Evolutionary conservation across 225 moss, liverwort and hornwort species (phyloP).

Genomic region (Sphagnum tenellum): DNA sequence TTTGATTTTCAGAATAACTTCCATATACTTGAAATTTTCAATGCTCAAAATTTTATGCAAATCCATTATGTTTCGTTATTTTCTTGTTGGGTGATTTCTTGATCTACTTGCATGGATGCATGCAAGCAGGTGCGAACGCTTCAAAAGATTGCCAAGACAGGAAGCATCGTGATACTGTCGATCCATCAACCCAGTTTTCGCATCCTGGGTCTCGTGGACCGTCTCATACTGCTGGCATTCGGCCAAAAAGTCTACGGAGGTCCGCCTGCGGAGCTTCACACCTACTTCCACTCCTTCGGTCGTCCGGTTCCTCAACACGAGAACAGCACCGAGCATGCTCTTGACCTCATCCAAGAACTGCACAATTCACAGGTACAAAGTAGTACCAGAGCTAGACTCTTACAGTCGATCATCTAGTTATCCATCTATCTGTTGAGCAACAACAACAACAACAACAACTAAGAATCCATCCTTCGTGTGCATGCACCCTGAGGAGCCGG

Average conservation of each 20-base stretch:
- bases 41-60: too few relatives aligned
- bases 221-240: constrained; percentile 65
- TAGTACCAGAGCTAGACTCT: too few relatives aligned
- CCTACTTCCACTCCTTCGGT: constrained; percentile 61
- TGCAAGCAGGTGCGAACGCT: constrained; percentile 32
- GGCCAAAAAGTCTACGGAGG: constrained; percentile 72
- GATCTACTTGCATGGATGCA: too few relatives aligned
- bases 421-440: too few relatives aligned
- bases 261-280: constrained; percentile 42
- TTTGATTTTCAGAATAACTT: too few relatives aligned
- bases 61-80: too few relatives aligned
- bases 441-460: too few relatives aligned
- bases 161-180: constrained; percentile 68
- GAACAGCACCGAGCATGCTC: constrained; percentile 59
- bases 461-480: too few relatives aligned
- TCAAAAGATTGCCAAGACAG: constrained; percentile 66
- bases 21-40: too few relatives aligned
- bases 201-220: constrained; percentile 69
- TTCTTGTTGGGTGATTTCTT: too few relatives aligned
- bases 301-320: constrained; percentile 47
- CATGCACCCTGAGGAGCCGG: too few relatives aligned
- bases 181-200: constrained; percentile 91
- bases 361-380: constrained; percentile 27
- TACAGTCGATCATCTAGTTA: too few relatives aligned
- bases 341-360: constrained; percentile 71